Percentiles rank a stretch among this genome's conserved stretches.
These are phyloP conservation scores for Boletus vinaceobasis DNA, from an alignment of 768 basidiomycete species.

Conservation along the genomic window DNA sequence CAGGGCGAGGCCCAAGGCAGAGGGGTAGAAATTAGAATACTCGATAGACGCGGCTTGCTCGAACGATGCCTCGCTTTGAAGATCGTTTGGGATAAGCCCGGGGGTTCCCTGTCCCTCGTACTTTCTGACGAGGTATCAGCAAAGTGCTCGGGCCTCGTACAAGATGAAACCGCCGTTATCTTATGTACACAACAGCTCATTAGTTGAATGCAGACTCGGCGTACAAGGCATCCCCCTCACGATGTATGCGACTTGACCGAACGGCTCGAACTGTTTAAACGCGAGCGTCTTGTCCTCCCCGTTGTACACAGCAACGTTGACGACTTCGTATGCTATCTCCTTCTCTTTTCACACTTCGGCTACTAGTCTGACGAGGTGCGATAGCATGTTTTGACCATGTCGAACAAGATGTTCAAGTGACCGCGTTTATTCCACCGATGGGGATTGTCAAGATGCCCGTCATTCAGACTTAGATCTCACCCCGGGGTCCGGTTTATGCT, in stretches of 20 bases:
- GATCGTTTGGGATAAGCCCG: constrained; percentile 16
- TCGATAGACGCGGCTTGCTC: constrained; percentile 25
- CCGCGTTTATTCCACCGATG: too few relatives aligned
- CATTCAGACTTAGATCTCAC: too few relatives aligned
- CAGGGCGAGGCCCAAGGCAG: constrained; percentile 37
- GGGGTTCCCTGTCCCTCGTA: constrained; percentile 21
- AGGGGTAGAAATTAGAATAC: constrained; percentile 45
- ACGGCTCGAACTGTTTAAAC: constrained; percentile 32
- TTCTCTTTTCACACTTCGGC: constrained; percentile 38
- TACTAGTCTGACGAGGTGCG: constrained; percentile 42
- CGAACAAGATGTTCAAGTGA: neutral
- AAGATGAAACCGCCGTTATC: constrained; percentile 33
- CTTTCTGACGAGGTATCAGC: constrained; percentile 31
- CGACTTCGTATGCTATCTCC: constrained; percentile 37
- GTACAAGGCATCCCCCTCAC: constrained; percentile 5
- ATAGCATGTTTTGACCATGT: constrained; percentile 40
- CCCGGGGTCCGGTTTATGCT: constrained; percentile 1
- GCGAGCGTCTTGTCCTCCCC: constrained; percentile 33
- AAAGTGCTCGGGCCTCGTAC: constrained; percentile 29
- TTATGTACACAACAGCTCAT: neutral
- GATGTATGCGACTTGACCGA: constrained; percentile 38
- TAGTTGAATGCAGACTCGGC: neutral
- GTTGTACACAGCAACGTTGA: constrained; percentile 31
- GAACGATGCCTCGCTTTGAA: constrained; percentile 14
- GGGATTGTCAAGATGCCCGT: too few relatives aligned